Evolutionary conservation across 176 grass and related monocot genomes (phyloP).

Genomic region (Carex parvula): DNA sequence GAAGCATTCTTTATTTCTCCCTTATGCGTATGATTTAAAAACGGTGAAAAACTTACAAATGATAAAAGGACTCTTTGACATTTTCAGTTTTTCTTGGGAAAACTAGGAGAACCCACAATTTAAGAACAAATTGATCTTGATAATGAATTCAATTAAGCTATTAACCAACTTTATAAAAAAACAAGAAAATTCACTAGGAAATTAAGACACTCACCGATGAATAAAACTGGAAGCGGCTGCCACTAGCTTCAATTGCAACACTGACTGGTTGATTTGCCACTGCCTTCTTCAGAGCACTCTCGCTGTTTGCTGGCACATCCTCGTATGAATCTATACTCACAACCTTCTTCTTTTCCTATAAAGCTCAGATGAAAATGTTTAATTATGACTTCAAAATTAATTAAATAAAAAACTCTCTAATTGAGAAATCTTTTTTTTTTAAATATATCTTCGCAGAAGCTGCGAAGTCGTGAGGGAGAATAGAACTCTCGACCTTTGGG

Average conservation of each 20-base stretch:
- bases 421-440: too few species aligned
- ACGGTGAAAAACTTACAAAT: neutral
- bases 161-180: neutral
- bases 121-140: neutral
- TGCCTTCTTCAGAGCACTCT: slow-evolving; percentile 34
- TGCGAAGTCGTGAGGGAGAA: too few species aligned
- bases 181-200: neutral
- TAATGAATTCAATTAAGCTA: neutral
- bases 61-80: neutral
- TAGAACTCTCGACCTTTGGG: too few species aligned
- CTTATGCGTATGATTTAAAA: neutral
- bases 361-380: neutral
- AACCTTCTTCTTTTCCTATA: slow-evolving; percentile 37
- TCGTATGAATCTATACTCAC: slow-evolving; percentile 40
- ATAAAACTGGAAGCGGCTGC: slow-evolving; percentile 39
- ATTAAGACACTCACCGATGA: slow-evolving; percentile 31
- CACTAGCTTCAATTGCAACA: slow-evolving; percentile 44
- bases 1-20: neutral
- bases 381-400: neutral
- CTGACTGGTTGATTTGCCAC: slow-evolving; percentile 47
- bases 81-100: neutral
- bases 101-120: neutral
- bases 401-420: too few species aligned
- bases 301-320: slow-evolving; percentile 34
- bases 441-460: too few species aligned